These are phyloP conservation scores for Aspergillus luchuensis DNA, from an alignment of 2,329 filamentous ascomycete species.

Conservation along the genomic window DNA sequence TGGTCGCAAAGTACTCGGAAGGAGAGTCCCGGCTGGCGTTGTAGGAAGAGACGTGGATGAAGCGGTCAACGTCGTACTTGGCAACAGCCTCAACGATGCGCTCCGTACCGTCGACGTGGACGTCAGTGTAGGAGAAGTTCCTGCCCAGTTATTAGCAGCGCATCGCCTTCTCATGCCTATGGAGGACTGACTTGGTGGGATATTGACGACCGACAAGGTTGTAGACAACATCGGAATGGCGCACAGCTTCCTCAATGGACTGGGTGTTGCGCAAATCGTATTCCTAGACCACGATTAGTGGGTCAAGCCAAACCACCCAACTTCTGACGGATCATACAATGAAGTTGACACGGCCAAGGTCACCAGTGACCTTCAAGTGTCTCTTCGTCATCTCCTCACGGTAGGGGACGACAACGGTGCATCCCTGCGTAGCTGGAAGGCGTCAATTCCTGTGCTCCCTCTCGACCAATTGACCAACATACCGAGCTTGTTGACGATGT, in stretches of 20 bases:
- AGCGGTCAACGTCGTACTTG: constrained; percentile 97
- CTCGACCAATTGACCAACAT: constrained; percentile 30
- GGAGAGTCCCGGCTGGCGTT: constrained; percentile 78
- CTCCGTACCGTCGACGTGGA: constrained; percentile 88
- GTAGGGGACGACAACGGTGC: constrained; percentile 89
- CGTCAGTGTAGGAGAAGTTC: constrained; percentile 91
- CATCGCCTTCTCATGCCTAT: neutral
- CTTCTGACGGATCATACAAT: constrained; percentile 58
- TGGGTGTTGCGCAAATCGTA: constrained; percentile 91
- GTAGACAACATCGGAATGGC: constrained; percentile 96
- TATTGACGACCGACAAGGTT: constrained; percentile 94
- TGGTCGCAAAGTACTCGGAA: constrained; percentile 89
- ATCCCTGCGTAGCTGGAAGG: constrained; percentile 79
- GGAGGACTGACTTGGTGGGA: constrained; percentile 77
- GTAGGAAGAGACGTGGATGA: constrained; percentile 94
- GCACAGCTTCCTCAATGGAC: constrained; percentile 93
- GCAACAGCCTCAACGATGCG: constrained; percentile 91
- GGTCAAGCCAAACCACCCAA: neutral
- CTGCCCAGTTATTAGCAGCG: constrained; percentile 52
- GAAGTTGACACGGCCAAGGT: constrained; percentile 86
- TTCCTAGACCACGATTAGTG: constrained; percentile 61
- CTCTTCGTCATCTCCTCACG: constrained; percentile 98
- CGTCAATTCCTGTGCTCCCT: constrained; percentile 36
- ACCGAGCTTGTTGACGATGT: constrained; percentile 95
- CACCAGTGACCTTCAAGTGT: constrained; percentile 93